Percentiles rank a stretch among this genome's conserved stretches.
phyloP scores from a whole-genome alignment of 2,329 filamentous ascomycete genomes.

The Fonsecaea nubica region DNA sequence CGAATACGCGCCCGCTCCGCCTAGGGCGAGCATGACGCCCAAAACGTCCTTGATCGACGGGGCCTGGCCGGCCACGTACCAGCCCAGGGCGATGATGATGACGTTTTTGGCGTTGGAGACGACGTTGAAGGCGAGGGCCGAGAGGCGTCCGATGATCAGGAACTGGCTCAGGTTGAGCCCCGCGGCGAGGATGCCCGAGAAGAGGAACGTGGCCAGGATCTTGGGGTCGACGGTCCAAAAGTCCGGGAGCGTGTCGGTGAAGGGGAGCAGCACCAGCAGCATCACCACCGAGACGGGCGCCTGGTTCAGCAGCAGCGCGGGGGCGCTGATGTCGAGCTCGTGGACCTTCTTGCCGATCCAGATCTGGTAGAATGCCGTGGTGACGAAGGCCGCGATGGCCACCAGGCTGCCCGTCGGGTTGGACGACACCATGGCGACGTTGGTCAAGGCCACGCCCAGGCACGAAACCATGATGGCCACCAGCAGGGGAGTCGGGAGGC shows the following conservation, averaged over 20 bases:
- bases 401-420: conserved; percentile 18
- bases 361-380: conserved; percentile 28
- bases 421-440: conserved; percentile 34
- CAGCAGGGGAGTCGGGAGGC: conserved; percentile 44
- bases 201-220: conserved; percentile 9
- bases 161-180: conserved; percentile 27
- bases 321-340: conserved; percentile 23
- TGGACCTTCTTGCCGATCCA: conserved; percentile 30
- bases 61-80: conserved; percentile 12
- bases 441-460: conserved; percentile 64
- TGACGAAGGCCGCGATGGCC: conserved; percentile 25
- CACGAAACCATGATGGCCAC: conserved; percentile 48
- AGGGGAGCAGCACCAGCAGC: conserved; percentile 7
- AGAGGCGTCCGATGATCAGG: conserved; percentile 25
- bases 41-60: conserved; percentile 18
- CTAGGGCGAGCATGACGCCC: conserved; percentile 23
- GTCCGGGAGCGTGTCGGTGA: conserved; percentile 20
- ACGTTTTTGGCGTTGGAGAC: conserved; percentile 26
- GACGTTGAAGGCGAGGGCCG: conserved; percentile 26
- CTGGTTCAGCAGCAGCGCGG: conserved; percentile 28
- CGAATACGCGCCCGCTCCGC: conserved; percentile 25
- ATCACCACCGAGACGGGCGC: conserved; percentile 19
- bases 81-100: conserved; percentile 23
- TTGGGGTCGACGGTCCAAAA: conserved; percentile 2
- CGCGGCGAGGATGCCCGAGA: conserved; percentile 23